A percentile compares a stretch with the other conserved stretches of the same genome.
These are phyloP conservation scores for Cytospora schulzeri DNA, from an alignment of 2,329 filamentous ascomycete genomes.

Conservation along the genomic window DNA sequence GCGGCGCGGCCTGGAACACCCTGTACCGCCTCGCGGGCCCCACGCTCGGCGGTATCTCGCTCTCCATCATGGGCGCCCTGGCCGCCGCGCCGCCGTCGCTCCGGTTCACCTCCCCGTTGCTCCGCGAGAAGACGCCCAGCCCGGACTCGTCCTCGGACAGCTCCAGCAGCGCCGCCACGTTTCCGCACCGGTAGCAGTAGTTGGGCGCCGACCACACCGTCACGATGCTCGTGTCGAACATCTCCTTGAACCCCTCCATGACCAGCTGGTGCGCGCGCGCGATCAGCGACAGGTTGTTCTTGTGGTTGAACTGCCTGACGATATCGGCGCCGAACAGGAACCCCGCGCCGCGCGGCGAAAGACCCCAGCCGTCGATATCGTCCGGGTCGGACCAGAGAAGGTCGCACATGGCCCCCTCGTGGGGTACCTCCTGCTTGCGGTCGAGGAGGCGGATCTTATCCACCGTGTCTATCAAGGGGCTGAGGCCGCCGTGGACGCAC, in stretches of 20 bases:
- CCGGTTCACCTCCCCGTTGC: slow-evolving; percentile 68
- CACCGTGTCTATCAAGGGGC: slow-evolving; percentile 86
- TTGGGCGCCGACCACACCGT: slow-evolving; percentile 99
- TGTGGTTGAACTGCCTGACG: slow-evolving; percentile 92
- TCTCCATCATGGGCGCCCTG: slow-evolving; percentile 52
- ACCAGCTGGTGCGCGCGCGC: slow-evolving; percentile 95
- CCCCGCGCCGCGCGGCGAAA: slow-evolving; percentile 90
- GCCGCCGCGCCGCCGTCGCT: slow-evolving; percentile 50
- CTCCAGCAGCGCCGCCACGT: slow-evolving; percentile 93
- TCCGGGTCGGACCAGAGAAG: slow-evolving; percentile 97
- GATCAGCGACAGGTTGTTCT: slow-evolving; percentile 88
- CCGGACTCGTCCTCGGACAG: slow-evolving; percentile 85
- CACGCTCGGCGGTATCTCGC: slow-evolving; percentile 46
- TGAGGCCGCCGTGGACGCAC: slow-evolving; percentile 93
- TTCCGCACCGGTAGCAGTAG: slow-evolving; percentile 95
- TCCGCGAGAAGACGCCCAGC: slow-evolving; percentile 67
- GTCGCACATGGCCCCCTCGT: slow-evolving; percentile 99
- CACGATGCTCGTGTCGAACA: slow-evolving; percentile 95
- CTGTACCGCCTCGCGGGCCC: slow-evolving; percentile 89
- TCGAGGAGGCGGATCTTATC: slow-evolving; percentile 96
- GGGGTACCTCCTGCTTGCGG: slow-evolving; percentile 95
- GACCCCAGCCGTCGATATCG: slow-evolving; percentile 95
- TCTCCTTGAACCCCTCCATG: slow-evolving; percentile 99
- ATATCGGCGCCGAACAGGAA: slow-evolving; percentile 96
- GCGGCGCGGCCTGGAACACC: slow-evolving; percentile 94